Conservation (phyloP, 345 rosid species). For the Citrus trifoliata region DNA sequence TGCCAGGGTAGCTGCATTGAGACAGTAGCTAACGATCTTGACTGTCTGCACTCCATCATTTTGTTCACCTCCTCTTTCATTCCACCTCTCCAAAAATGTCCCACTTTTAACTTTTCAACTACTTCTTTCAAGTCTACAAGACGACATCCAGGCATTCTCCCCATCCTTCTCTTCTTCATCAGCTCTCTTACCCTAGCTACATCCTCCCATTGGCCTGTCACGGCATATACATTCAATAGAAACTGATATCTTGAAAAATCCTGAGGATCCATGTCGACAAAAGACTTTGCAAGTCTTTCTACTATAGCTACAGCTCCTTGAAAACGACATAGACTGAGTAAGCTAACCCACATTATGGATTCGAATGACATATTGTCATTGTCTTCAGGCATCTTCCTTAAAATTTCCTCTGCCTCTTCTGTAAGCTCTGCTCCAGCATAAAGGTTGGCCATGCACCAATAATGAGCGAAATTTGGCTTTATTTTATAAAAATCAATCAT, state of each 20-base stretch:
- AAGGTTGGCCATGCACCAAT: constrained; percentile 81
- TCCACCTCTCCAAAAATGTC: constrained; percentile 12
- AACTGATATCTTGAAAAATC: constrained; percentile 54
- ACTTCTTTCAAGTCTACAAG: constrained; percentile 63
- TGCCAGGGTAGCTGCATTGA: neutral
- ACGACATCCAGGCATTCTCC: constrained; percentile 49
- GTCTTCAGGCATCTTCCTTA: constrained; percentile 39
- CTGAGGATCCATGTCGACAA: constrained; percentile 50
- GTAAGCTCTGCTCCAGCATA: constrained; percentile 34
- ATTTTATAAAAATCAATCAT: constrained; percentile 44
- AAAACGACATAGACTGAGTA: constrained; percentile 51
- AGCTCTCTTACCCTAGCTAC: constrained; percentile 45
- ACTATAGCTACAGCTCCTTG: constrained; percentile 40
- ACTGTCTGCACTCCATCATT: constrained; percentile 2
- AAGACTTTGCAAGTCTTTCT: constrained; percentile 44
- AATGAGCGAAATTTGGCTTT: constrained; percentile 72
- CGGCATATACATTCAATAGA: constrained; percentile 57
- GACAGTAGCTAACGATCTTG: neutral
- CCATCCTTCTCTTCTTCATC: constrained; percentile 40
- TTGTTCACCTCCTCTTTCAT: constrained; percentile 8
- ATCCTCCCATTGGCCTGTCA: constrained; percentile 53
- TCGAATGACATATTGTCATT: constrained; percentile 37
- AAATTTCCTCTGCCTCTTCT: constrained; percentile 46
- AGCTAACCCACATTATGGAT: constrained; percentile 44
- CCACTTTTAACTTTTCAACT: constrained; percentile 41